Evolutionary conservation across 1,284 basidiomycete species (phyloP).

Genomic region (Trichosporon asahii): DNA sequence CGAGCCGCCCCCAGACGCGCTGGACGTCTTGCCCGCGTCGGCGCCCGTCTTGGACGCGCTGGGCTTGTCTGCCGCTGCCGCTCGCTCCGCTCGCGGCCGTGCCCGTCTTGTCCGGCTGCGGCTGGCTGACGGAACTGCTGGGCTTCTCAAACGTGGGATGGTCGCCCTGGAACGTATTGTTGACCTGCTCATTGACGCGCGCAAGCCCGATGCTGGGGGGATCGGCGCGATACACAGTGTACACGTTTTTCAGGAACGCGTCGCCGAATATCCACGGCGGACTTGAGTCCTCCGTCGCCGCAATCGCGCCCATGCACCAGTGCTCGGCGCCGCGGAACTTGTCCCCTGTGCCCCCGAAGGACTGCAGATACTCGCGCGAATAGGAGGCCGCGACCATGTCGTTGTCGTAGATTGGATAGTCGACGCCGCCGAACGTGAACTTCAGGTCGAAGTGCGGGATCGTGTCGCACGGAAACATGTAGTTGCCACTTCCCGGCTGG

Average conservation of each 20-base stretch:
- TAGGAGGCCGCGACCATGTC: not conserved
- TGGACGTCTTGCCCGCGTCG: not conserved
- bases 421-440: constrained; percentile 13
- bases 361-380: not conserved
- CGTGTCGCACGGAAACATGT: constrained; percentile 27
- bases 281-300: not conserved
- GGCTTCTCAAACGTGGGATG: constrained; percentile 3
- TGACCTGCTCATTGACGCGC: constrained; percentile 27
- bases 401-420: constrained; percentile 6
- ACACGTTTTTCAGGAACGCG: constrained; percentile 74
- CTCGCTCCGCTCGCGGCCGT: not conserved
- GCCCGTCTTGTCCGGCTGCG: constrained; percentile 5
- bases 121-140: not conserved
- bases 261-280: constrained; percentile 56
- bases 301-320: constrained; percentile 4
- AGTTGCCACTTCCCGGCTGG: not conserved
- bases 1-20: too few species aligned
- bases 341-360: not conserved
- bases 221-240: constrained; percentile 72
- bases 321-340: not conserved
- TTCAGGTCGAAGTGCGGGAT: constrained; percentile 5
- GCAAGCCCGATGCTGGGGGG: constrained; percentile 82
- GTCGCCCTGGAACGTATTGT: constrained; percentile 10
- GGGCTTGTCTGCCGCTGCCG: too few species aligned
- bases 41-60: not conserved